Evolutionary conservation across 805 yeast species (phyloP).

Genomic region (Candida dajiaensis): DNA sequence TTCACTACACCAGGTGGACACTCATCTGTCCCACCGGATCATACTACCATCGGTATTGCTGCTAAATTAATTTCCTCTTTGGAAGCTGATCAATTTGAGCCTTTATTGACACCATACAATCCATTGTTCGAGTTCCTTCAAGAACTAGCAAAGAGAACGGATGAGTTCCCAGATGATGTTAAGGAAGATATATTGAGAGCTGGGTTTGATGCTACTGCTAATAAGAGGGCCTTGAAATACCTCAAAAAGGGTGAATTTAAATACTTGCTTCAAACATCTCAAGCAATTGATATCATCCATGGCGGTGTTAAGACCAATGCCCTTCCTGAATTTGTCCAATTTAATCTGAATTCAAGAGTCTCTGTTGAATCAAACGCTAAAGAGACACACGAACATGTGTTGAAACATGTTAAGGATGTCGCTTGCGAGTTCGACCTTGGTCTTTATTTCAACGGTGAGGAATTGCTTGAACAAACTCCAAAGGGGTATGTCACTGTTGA

Average conservation of each 20-base stretch:
- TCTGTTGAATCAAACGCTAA: conserved; percentile 39
- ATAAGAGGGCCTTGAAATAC: conserved; percentile 23
- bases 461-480: neutral
- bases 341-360: conserved; percentile 53
- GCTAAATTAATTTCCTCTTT: conserved; percentile 48
- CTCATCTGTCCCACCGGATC: conserved; percentile 71
- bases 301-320: conserved; percentile 72
- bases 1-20: conserved; percentile 70
- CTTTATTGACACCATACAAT: conserved; percentile 43
- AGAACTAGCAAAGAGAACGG: conserved; percentile 48
- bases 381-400: conserved; percentile 27
- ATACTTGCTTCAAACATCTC: conserved; percentile 14
- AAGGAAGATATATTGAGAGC: conserved; percentile 29
- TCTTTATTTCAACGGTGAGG: conserved; percentile 5
- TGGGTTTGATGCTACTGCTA: conserved; percentile 28
- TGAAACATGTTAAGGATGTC: conserved; percentile 27
- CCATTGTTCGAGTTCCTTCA: conserved; percentile 55
- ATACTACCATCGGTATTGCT: conserved; percentile 70
- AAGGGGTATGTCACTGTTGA: neutral
- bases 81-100: conserved; percentile 46
- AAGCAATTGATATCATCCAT: conserved; percentile 50
- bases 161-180: conserved; percentile 16
- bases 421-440: conserved; percentile 38
- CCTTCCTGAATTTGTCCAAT: conserved; percentile 50
- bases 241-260: conserved; percentile 3